A percentile compares a stretch with the other conserved stretches of the same genome.
Evolutionary conservation across 106 monocot genomes (phyloP).

Genomic region (Dactylorhiza incarnata): DNA sequence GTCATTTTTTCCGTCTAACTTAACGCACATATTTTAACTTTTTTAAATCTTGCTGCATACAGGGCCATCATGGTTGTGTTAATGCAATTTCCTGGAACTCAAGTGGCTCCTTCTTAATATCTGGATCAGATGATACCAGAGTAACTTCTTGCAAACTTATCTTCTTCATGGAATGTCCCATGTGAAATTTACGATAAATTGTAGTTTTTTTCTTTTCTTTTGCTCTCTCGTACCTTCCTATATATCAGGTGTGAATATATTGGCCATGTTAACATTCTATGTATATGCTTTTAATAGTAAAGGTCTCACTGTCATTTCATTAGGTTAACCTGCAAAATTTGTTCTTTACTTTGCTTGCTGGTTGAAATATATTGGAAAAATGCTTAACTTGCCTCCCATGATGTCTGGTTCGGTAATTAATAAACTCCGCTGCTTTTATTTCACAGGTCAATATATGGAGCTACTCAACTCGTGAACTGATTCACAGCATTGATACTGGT

Average conservation of each 20-base stretch:
- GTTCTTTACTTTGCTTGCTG: neutral
- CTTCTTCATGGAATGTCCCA: neutral
- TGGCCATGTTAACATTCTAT: neutral
- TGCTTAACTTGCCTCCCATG: neutral
- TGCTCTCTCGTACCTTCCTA: neutral
- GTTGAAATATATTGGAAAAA: neutral
- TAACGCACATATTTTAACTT: neutral
- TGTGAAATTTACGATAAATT: neutral
- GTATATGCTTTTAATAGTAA: neutral
- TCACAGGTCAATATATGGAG: slow-evolving; percentile 90
- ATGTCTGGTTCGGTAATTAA: neutral
- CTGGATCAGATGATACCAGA: slow-evolving; percentile 91
- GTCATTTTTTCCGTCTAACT: neutral
- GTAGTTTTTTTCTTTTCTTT: neutral
- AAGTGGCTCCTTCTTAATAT: slow-evolving; percentile 73
- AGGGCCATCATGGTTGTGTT: slow-evolving; percentile 92
- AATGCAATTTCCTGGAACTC: slow-evolving; percentile 94
- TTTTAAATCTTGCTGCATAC: neutral
- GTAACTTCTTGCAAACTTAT: slow-evolving; percentile 27
- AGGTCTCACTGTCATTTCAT: neutral
- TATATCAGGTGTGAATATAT: neutral
- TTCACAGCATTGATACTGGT: slow-evolving; percentile 72
- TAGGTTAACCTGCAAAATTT: neutral
- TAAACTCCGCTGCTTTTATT: neutral
- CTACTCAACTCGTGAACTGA: slow-evolving; percentile 39